phyloP scores from a whole-genome alignment of 805 yeast genomes.

The Myxozyma sirexii region DNA sequence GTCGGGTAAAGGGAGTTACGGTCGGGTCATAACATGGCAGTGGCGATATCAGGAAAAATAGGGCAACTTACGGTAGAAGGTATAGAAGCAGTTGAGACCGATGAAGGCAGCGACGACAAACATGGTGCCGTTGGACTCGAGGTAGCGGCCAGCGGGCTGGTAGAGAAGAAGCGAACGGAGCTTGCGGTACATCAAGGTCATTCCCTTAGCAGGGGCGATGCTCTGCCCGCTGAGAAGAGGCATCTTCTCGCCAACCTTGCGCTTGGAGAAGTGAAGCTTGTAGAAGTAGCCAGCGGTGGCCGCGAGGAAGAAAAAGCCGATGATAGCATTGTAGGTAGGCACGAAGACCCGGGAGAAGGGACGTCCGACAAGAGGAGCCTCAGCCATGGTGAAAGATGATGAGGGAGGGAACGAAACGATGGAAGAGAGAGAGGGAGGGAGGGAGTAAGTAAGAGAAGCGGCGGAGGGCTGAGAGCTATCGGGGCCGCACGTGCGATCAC shows the following conservation, averaged over 20 bases:
- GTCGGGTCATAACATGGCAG: too few relatives aligned
- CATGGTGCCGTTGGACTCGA: conserved; percentile 34
- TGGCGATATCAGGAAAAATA: background rate
- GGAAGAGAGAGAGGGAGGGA: conserved; percentile 2
- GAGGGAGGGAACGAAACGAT: background rate
- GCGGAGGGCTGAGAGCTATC: conserved; percentile 3
- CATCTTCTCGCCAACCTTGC: conserved; percentile 27
- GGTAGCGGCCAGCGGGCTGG: conserved; percentile 35
- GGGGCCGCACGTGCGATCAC: conserved; percentile 11
- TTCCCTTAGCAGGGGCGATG: conserved; percentile 29
- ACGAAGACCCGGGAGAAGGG: conserved; percentile 32
- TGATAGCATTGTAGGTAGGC: conserved; percentile 33
- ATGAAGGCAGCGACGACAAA: conserved; percentile 29
- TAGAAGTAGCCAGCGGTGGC: conserved; percentile 30
- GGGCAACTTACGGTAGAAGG: conserved; percentile 28
- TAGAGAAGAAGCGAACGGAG: conserved; percentile 29
- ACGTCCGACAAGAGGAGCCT: conserved; percentile 30
- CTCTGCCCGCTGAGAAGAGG: conserved; percentile 31
- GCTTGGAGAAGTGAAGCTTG: conserved; percentile 27
- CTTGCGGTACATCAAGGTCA: conserved; percentile 21
- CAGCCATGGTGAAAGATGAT: conserved; percentile 20
- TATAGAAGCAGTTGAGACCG: conserved; percentile 32
- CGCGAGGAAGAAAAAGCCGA: conserved; percentile 30
- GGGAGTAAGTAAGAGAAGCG: background rate
- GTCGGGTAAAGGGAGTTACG: too few relatives aligned